Percentiles rank a stretch among this genome's conserved stretches.
Evolutionary conservation across 768 basidiomycete genomes (phyloP).

Genomic region (Lyophyllum decastes): DNA sequence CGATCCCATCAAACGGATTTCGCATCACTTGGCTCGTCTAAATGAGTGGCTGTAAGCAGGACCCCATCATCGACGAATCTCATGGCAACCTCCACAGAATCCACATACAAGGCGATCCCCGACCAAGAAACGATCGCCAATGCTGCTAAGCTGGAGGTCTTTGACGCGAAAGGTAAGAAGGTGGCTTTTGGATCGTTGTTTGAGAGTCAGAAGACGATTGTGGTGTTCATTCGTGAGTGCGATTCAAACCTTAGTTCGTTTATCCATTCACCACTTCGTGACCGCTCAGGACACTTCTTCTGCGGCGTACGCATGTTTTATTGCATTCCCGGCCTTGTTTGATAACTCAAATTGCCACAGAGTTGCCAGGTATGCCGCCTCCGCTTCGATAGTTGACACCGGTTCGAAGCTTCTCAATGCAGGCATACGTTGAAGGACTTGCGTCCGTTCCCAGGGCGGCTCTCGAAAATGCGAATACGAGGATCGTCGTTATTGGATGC

Average conservation of each 20-base stretch:
- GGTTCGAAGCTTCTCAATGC: not conserved
- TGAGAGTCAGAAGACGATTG: constrained; percentile 48
- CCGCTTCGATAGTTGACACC: not conserved
- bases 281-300: constrained; percentile 57
- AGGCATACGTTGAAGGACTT: constrained; percentile 54
- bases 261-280: not conserved
- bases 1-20: no score
- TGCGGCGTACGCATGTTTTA: constrained; percentile 53
- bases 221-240: constrained; percentile 63
- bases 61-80: not conserved
- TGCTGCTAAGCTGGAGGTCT: constrained; percentile 42
- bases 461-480: constrained; percentile 38
- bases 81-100: not conserved
- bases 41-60: no score
- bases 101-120: constrained; percentile 25
- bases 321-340: not conserved
- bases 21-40: no score
- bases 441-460: constrained; percentile 39
- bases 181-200: constrained; percentile 56
- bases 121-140: constrained; percentile 31
- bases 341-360: constrained; percentile 18
- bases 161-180: constrained; percentile 45
- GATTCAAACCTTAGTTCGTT: not conserved
- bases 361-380: constrained; percentile 40
- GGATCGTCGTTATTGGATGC: constrained; percentile 59